Evolutionary conservation across 805 yeast genomes (phyloP), one percentile per base, ranked within the genome.

Genomic region (Saccharomyces kudriavzevii): DNA sequence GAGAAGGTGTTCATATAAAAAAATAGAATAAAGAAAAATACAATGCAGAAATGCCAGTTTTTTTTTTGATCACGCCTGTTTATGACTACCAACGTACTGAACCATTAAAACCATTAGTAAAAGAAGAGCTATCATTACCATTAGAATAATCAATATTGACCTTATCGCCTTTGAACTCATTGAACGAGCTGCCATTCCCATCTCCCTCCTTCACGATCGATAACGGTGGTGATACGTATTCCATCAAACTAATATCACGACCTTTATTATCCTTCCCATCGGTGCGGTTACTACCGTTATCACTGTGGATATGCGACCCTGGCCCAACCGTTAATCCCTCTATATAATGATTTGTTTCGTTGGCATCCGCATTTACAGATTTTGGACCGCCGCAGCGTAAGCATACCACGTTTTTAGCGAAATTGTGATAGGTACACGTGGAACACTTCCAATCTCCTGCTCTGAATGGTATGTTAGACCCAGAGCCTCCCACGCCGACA

Each of bases 401-500:
- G 67, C 97, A 90, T 54, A 84, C 82, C 54, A 88, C 75, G 68
- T 90, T 90, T 65, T 90, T 90, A 2, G 97, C 97, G 75, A 90
- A 90, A 69, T 90, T 90, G 70, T 90, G 97, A 69, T 91, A 91
- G 31, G 83, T 77, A 68, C 97, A 91, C 26, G 80, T 75, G 27
- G 80, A 75, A 74, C 97, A 91, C 69, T 89, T 90, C 97, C 97
- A 91, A 71, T 90, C 97, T 51, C 97, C 97, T 2, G 97, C 97
- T 62, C 97, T 79, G 71, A 91, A 91, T 29, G 97, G 96, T n/a
- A 91, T 95, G 61, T 60, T 65, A 1, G 81, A 74, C 4, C 76
- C 77, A 51, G 71, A 71, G 46, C 73, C 67, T 53, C 65, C 63
- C n/a, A 29, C 17, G 14, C 43, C 40, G 54, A 55, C 57, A 49